Evolutionary conservation across 2,329 filamentous ascomycete genomes (phyloP).

Genomic region (Cladosporium phlei): DNA sequence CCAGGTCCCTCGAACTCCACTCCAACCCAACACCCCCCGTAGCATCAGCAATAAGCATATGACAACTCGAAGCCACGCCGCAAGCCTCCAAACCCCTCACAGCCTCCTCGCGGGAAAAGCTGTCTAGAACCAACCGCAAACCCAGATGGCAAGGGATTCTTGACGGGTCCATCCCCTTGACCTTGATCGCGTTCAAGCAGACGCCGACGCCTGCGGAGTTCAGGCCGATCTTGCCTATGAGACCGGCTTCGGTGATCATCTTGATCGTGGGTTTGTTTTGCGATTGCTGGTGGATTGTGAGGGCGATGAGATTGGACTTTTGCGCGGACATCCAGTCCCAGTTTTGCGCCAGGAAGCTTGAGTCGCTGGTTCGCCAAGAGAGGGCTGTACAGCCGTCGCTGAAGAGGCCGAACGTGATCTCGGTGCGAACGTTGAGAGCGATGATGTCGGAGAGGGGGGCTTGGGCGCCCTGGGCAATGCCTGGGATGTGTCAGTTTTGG

Average conservation of each 20-base stretch:
- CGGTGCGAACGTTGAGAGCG: conserved; percentile 54
- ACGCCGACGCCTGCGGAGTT: conserved; percentile 56
- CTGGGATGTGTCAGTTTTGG: conserved; percentile 28
- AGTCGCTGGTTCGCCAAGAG: conserved; percentile 38
- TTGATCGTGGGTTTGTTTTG: conserved; percentile 44
- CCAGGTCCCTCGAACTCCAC: conserved; percentile 36
- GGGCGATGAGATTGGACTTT: conserved; percentile 46
- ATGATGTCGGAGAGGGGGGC: conserved; percentile 49
- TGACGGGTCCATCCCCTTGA: conserved; percentile 48
- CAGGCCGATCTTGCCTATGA: conserved; percentile 63
- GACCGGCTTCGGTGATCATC: conserved; percentile 57
- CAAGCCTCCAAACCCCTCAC: conserved; percentile 39
- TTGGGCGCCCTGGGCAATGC: conserved; percentile 49
- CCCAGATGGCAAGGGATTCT: conserved; percentile 59
- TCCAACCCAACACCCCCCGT: conserved; percentile 47
- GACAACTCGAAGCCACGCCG: conserved; percentile 51
- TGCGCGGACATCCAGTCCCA: conserved; percentile 58
- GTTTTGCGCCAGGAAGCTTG: conserved; percentile 50
- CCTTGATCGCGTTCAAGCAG: conserved; percentile 58
- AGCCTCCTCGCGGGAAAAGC: conserved; percentile 43
- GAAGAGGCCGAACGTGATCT: conserved; percentile 55
- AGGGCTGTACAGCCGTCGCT: conserved; percentile 55
- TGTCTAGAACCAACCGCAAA: conserved; percentile 53
- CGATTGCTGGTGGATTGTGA: conserved; percentile 45
- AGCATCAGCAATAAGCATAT: conserved; percentile 51